phyloP scores from a whole-genome alignment of 345 rosid genomes.

The Euphorbia lathyris region DNA sequence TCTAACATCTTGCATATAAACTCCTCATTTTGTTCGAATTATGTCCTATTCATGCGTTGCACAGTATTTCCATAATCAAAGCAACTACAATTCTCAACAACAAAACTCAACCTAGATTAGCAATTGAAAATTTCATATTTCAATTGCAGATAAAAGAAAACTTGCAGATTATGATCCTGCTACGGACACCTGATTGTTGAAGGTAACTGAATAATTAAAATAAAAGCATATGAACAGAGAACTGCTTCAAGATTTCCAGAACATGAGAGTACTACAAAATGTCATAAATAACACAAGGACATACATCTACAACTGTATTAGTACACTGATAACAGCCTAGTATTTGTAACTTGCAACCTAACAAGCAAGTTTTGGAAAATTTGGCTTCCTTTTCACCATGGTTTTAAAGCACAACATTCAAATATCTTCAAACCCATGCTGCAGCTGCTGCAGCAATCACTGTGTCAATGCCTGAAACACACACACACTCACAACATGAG shows the following conservation, averaged over 20 bases:
- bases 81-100: too few species aligned
- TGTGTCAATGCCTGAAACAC: constrained; percentile 1
- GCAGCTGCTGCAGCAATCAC: constrained; percentile 5
- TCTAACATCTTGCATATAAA: too few species aligned
- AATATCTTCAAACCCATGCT: neutral
- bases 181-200: neutral
- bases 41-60: too few species aligned
- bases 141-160: too few species aligned
- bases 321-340: neutral
- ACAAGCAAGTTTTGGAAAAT: neutral
- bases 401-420: neutral
- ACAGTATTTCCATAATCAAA: too few species aligned
- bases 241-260: neutral
- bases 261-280: neutral
- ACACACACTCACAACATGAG: neutral
- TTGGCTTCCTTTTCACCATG: neutral
- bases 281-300: neutral
- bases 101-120: too few species aligned
- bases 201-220: too few species aligned
- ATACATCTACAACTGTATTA: neutral
- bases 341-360: constrained; percentile 3
- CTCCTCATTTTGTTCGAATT: too few species aligned
- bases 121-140: neutral
- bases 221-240: neutral
- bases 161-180: neutral